Evolutionary conservation across 192 early-diverging fungal species (phyloP).

Genomic region (Linnemannia elongata): DNA sequence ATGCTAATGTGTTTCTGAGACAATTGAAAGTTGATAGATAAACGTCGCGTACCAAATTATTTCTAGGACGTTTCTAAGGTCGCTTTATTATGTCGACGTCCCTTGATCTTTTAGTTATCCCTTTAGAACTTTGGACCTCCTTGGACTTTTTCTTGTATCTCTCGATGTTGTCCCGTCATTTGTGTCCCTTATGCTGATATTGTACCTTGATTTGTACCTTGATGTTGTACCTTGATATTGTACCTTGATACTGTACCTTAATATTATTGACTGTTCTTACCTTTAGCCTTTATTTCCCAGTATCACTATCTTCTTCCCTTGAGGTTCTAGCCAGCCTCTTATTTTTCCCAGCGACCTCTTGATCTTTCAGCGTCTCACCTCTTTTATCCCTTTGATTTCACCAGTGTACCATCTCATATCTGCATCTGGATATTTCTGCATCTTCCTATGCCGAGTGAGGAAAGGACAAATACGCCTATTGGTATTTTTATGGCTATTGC

Average conservation of each 20-base stretch:
- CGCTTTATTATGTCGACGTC: not conserved
- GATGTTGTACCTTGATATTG: not conserved
- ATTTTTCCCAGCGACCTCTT: not conserved
- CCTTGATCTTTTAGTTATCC: not conserved
- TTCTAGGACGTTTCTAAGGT: too few species aligned
- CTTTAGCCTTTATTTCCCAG: conserved; percentile 12
- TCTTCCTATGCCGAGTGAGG: not conserved
- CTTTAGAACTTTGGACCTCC: too few species aligned
- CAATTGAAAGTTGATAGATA: too few species aligned
- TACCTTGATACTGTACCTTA: not conserved
- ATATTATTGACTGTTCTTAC: too few species aligned
- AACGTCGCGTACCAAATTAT: too few species aligned
- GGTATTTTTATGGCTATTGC: too few species aligned
- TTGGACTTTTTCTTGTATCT: too few species aligned
- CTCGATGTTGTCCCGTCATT: not conserved
- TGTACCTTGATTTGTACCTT: not conserved
- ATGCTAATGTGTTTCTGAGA: too few species aligned
- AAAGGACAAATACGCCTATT: too few species aligned
- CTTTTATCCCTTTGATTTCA: conserved; percentile 2
- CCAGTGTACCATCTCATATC: too few species aligned
- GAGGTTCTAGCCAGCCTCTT: not conserved
- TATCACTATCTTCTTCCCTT: not conserved
- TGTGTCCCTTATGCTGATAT: not conserved
- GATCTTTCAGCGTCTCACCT: not conserved
- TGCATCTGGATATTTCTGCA: too few species aligned